Base-by-base conservation (phyloP, 2,329 filamentous ascomycete species). In the Penicillium sp. region DNA sequence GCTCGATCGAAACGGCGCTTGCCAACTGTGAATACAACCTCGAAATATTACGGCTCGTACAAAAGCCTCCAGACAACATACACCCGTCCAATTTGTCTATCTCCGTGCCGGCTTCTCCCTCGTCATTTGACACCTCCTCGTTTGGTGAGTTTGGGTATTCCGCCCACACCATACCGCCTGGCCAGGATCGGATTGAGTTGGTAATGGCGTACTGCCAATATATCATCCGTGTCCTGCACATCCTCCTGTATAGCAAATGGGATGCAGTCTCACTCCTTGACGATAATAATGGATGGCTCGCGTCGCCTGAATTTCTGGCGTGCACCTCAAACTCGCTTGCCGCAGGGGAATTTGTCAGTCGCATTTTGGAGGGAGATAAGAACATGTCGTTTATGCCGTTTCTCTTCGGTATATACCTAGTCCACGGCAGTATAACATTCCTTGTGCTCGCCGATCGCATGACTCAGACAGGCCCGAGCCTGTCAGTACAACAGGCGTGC, bases 331-430 rank as follows among this genome's bases (percentile, higher is more conserved):
- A 83, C 63, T 79, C 82, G 26, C 79, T 84, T 55, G 76, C 78
- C 1, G 82, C 82, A 0, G 81, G 80, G 2, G 76, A 82, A 48
- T 79, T 79, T 2, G 76, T 84, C 17, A 79, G 77, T 15, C 73
- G 78, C 8, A 84, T 85, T 56, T 71, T 85, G 7, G 72, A 75
- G 2, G 73, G 79, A n/a, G 83, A 85, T 64, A 81, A 80, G 3
- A 82, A 84, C 63, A 73, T 84, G 35, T 80, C 78, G 0, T 84
- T 84, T 56, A 84, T 84, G 80, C 81, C 83, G 1, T 84, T 83
- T 65, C 72, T 84, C 3, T 84, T 84, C 56, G 82, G 83, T 0
- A 83, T 84, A 7, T 85, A 85, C 59, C 73, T 85, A 0, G 73
- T 84, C 4, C 82, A 84, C 55, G 82, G 82, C 0, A 84, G 81